Conservation (phyloP, 1,139 yeast genomes). For the Debaryomyces udenii region DNA sequence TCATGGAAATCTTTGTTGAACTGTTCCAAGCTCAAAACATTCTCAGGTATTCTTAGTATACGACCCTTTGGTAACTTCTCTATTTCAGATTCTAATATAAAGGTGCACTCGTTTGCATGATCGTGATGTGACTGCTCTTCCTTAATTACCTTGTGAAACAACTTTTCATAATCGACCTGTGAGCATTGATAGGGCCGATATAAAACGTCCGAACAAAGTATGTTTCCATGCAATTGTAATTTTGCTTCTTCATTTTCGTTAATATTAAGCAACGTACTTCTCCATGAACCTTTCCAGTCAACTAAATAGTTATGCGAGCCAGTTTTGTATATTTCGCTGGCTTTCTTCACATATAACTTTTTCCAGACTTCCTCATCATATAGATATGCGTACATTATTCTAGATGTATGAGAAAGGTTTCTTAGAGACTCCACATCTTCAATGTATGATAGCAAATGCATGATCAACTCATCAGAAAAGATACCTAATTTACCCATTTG, state of each 20-base stretch:
- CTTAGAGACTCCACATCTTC: slow-evolving; percentile 49
- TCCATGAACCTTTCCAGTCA: slow-evolving; percentile 80
- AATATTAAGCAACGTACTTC: slow-evolving; percentile 55
- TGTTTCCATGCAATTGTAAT: slow-evolving; percentile 39
- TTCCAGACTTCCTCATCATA: slow-evolving; percentile 84
- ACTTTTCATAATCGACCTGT: slow-evolving; percentile 57
- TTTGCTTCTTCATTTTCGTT: slow-evolving; percentile 38
- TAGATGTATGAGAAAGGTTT: slow-evolving; percentile 58
- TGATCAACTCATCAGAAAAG: slow-evolving; percentile 62
- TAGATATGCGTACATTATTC: slow-evolving; percentile 69
- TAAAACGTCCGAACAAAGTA: slow-evolving; percentile 58
- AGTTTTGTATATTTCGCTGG: slow-evolving; percentile 13
- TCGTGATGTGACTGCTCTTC: slow-evolving; percentile 39
- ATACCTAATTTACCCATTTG: slow-evolving; percentile 56
- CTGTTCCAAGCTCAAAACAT: slow-evolving; percentile 37
- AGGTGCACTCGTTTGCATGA: background rate
- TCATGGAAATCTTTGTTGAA: slow-evolving; percentile 53
- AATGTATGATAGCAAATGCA: slow-evolving; percentile 49
- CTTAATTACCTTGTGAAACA: slow-evolving; percentile 50
- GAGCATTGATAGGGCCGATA: slow-evolving; percentile 83
- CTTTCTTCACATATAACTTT: slow-evolving; percentile 43
- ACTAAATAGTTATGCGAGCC: background rate
- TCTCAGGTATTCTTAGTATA: slow-evolving; percentile 51
- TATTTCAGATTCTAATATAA: slow-evolving; percentile 21
- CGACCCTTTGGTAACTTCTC: slow-evolving; percentile 36